Evolutionary conservation across 75 land plant genomes (phyloP).

Genomic region (Pinus tabuliformis): DNA sequence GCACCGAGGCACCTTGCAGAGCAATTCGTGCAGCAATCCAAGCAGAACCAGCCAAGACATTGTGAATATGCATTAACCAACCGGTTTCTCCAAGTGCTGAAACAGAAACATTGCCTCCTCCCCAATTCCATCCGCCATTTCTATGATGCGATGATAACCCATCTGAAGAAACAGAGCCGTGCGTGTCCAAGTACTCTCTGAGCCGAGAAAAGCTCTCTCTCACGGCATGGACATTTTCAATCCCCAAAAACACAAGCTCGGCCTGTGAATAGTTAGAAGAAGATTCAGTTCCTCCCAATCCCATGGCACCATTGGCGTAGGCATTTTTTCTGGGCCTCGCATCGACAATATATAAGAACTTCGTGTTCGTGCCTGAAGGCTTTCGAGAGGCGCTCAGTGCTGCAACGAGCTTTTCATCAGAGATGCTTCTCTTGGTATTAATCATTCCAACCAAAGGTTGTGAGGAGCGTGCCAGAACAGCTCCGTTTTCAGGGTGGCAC

Average conservation of each 20-base stretch:
- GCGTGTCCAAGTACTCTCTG: constrained; percentile 87
- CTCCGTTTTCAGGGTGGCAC: constrained; percentile 89
- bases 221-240: constrained; percentile 97
- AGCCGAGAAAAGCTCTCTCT: constrained; percentile 85
- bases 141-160: constrained; percentile 94
- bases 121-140: constrained; percentile 93
- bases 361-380: constrained; percentile 6
- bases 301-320: constrained; percentile 95
- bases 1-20: constrained; percentile 83
- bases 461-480: constrained; percentile 95
- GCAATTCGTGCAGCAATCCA: constrained; percentile 97
- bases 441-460: constrained; percentile 95
- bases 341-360: constrained; percentile 83
- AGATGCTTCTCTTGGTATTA: constrained; percentile 86
- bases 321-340: constrained; percentile 99
- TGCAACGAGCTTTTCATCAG: constrained; percentile 97
- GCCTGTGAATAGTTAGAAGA: constrained; percentile 88
- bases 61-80: constrained; percentile 92
- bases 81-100: constrained; percentile 95
- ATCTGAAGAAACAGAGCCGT: constrained; percentile 92
- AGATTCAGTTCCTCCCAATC: constrained; percentile 97
- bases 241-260: constrained; percentile 96
- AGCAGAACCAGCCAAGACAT: constrained; percentile 82
- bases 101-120: constrained; percentile 91
- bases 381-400: constrained; percentile 56